Base-by-base conservation (phyloP, 2,329 filamentous ascomycete species). In the Exophiala sideris region DNA sequence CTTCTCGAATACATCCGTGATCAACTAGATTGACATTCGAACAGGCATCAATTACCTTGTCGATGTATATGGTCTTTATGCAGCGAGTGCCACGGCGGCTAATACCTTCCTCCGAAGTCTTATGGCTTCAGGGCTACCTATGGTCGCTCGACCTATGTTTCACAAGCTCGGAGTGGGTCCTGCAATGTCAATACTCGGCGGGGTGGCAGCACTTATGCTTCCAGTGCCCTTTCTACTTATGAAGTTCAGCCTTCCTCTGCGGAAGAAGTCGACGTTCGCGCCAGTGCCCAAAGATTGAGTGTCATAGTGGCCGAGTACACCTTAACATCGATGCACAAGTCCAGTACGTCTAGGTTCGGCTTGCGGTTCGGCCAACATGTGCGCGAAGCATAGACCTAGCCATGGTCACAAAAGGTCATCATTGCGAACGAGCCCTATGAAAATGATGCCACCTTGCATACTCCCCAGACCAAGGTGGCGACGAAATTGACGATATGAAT, bases 151-250 rank as follows among this genome's bases (percentile, higher is more conserved):
- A 41, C 73, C 73, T 0, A 74, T 76, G 73, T 72, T 74, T 42
- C 50, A 58, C 10, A 64, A 63, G 18, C 55, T 77, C 35, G 74
- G 74, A 1, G 66, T 76, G 18, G 73, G 73, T 4, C 71, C 72
- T 5, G 71, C 71, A 11, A 67, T 70, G 45, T 71, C 68, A 29
- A 66, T 77, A 3, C 61, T 77, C 6, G 75, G 73, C 4, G 73
- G 63, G 1, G 64, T 77, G 1, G 71, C 72, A 33, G 66, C 67
- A 8, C 47, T 71, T 5, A 65, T 70, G 8, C 42, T 77, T 39
- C 73, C 73, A 0, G 71, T 76, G n/a, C 75, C 74, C 1, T 71
- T 76, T 20, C 48, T 76, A 20, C 74, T 77, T 56, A 74, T 76
- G 70, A 69, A 65, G 35, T 74, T 72, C 54, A 72, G 74, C 9